Percentiles rank a stretch among this genome's conserved stretches.
phyloP scores from a whole-genome alignment of 225 moss, liverwort and hornwort species.

The Bryum argenteum region DNA sequence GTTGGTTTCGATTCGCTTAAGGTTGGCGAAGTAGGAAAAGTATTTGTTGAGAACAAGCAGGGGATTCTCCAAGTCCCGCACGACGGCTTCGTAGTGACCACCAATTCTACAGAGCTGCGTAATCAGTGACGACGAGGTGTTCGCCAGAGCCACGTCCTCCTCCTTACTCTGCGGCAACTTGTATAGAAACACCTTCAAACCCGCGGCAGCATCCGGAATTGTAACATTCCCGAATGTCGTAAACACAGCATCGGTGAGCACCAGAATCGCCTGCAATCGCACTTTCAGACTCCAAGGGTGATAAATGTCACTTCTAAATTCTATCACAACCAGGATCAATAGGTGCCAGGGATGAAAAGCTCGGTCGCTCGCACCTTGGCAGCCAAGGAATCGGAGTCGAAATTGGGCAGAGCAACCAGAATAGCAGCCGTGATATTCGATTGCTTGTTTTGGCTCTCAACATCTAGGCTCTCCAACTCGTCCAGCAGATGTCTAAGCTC shows the following conservation, averaged over 20 bases:
- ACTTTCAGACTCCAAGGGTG: too few relatives aligned
- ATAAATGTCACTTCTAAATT: too few relatives aligned
- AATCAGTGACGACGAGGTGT: neutral
- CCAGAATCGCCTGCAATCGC: conserved; percentile 23
- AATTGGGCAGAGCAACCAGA: conserved; percentile 20
- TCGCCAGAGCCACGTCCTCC: accelerated
- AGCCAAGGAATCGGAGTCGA: conserved; percentile 4
- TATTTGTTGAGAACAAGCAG: neutral
- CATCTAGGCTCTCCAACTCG: neutral
- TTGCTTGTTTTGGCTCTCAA: neutral
- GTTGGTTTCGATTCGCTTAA: neutral
- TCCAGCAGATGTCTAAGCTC: conserved; percentile 6
- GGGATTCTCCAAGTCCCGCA: conserved; percentile 20
- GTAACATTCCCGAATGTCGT: conserved; percentile 3
- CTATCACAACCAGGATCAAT: too few relatives aligned
- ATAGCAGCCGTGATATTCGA: conserved; percentile 14
- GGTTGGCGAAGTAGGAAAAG: conserved; percentile 23
- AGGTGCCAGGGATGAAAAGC: neutral
- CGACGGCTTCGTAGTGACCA: conserved; percentile 3
- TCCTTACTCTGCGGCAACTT: neutral
- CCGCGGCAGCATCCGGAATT: neutral
- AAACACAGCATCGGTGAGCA: conserved; percentile 20
- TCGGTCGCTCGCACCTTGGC: conserved; percentile 22
- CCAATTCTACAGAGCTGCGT: neutral
- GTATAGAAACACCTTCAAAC: neutral